Evolutionary conservation across 352 stramenopile genomes (phyloP).

Genomic region (Pythium sp.): DNA sequence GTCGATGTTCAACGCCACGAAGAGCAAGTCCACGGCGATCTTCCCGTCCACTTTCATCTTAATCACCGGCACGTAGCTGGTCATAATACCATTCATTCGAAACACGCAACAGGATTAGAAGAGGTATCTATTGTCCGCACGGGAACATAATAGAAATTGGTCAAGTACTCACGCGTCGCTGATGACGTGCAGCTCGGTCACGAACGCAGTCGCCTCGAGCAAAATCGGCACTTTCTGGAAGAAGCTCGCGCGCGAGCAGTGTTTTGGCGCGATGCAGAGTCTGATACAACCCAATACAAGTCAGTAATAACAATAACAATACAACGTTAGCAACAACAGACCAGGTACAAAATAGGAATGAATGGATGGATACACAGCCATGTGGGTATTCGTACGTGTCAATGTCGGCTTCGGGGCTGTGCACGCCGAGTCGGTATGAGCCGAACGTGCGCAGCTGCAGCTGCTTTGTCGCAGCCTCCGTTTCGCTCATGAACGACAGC

Average conservation of each 20-base stretch:
- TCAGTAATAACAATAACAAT: too few relatives aligned
- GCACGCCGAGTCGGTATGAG: constrained; percentile 85
- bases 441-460: constrained; percentile 90
- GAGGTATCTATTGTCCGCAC: too few relatives aligned
- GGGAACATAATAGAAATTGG: not conserved
- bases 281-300: constrained; percentile 20
- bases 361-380: constrained; percentile 2
- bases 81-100: too few relatives aligned
- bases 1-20: constrained; percentile 76
- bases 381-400: constrained; percentile 46
- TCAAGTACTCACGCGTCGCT: constrained; percentile 71
- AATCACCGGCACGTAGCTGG: constrained; percentile 88
- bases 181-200: constrained; percentile 81
- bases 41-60: constrained; percentile 90
- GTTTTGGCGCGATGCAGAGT: constrained; percentile 76
- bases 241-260: constrained; percentile 84
- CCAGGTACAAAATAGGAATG: not conserved
- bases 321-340: not conserved
- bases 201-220: constrained; percentile 63
- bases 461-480: constrained; percentile 30
- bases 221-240: constrained; percentile 83
- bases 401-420: constrained; percentile 85
- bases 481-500: constrained; percentile 40
- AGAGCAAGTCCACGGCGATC: constrained; percentile 93
- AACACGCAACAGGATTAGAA: too few relatives aligned